Evolutionary conservation across 306 rosid genomes (phyloP).

Genomic region (Medicago truncatula): DNA sequence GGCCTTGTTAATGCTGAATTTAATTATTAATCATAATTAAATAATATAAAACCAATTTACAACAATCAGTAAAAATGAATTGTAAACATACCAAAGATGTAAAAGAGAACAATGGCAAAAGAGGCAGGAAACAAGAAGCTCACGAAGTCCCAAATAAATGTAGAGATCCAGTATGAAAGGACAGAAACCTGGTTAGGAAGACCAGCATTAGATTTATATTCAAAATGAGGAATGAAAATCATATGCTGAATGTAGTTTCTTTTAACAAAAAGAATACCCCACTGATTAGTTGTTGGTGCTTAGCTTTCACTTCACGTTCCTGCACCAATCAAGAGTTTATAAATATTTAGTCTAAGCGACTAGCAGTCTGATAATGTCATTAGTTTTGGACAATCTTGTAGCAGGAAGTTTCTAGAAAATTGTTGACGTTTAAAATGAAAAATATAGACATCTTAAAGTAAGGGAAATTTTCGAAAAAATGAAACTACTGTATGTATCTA

Average conservation of each 20-base stretch:
- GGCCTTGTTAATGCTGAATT: not conserved
- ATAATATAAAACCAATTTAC: not conserved
- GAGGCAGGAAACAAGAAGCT: slow-evolving; percentile 93
- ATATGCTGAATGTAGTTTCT: slow-evolving; percentile 6
- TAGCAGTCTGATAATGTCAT: slow-evolving; percentile 27
- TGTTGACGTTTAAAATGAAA: slow-evolving; percentile 13
- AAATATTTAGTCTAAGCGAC: slow-evolving; percentile 40
- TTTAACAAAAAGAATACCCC: slow-evolving; percentile 66
- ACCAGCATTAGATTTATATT: slow-evolving; percentile 35
- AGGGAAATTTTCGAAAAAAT: slow-evolving; percentile 9
- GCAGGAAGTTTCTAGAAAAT: slow-evolving; percentile 35
- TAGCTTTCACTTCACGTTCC: slow-evolving; percentile 99
- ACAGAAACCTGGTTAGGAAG: slow-evolving; percentile 73
- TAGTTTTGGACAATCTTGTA: slow-evolving; percentile 8
- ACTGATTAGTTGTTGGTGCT: slow-evolving; percentile 94
- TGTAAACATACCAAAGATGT: slow-evolving; percentile 75
- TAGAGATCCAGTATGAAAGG: slow-evolving; percentile 88
- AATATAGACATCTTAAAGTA: not conserved
- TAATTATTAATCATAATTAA: not conserved
- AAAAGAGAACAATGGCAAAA: slow-evolving; percentile 75
- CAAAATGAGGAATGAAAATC: slow-evolving; percentile 15
- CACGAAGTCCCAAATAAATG: slow-evolving; percentile 87
- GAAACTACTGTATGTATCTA: slow-evolving; percentile 28
- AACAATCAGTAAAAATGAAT: slow-evolving; percentile 13
- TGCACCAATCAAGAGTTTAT: slow-evolving; percentile 53